Evolutionary conservation across 306 rosid species (phyloP).

Genomic region (Herpetospermum pedunculosum): DNA sequence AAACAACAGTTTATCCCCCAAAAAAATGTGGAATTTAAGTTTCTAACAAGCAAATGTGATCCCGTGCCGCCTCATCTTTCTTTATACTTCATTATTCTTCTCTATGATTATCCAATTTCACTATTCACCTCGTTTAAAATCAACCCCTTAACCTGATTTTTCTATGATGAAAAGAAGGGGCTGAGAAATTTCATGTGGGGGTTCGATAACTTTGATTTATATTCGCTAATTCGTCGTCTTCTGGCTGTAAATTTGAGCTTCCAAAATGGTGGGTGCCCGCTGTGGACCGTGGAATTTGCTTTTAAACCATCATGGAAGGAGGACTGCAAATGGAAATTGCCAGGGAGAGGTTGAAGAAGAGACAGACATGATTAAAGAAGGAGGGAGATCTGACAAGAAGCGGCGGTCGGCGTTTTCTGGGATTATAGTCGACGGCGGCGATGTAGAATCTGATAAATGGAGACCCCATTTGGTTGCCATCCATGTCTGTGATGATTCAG

Average conservation of each 20-base stretch:
- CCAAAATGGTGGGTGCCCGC: background rate
- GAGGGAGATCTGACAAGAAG: background rate
- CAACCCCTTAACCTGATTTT: background rate
- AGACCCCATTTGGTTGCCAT: background rate
- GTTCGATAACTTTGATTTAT: background rate
- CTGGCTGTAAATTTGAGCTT: background rate
- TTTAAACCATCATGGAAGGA: background rate
- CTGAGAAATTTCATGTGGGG: background rate
- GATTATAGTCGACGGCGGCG: background rate
- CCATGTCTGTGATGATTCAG: background rate
- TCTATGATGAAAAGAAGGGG: background rate
- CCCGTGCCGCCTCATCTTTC: conserved; percentile 5
- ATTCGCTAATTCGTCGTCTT: background rate
- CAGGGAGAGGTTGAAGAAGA: background rate
- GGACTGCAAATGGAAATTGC: background rate
- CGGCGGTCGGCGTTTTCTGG: background rate
- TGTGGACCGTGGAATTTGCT: background rate
- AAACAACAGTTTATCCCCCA: background rate
- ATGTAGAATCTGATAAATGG: background rate
- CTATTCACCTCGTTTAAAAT: background rate
- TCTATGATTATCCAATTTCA: background rate
- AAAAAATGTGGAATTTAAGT: background rate
- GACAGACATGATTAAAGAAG: background rate
- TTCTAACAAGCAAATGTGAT: background rate
- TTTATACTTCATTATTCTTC: background rate